Percentiles rank a stretch among this genome's conserved stretches.
These are phyloP conservation scores for Candolleomyces eurysporus DNA, from an alignment of 768 basidiomycete genomes.

Conservation along the genomic window DNA sequence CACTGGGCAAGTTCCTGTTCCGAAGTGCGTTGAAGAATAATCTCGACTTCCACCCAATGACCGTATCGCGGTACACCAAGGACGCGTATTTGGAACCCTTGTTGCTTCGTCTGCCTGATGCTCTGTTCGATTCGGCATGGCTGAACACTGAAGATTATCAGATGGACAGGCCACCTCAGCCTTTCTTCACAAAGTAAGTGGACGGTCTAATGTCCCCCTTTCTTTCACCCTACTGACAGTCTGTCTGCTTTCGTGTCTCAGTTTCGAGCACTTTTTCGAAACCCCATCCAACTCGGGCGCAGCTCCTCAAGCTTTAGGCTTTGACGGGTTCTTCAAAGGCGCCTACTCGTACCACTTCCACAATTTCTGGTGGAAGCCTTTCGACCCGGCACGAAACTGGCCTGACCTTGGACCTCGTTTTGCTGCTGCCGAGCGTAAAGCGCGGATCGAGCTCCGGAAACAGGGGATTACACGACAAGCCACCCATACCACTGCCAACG, in stretches of 20 bases:
- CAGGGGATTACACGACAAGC: slow-evolving; percentile 5
- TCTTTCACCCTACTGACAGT: slow-evolving; percentile 5
- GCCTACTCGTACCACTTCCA: slow-evolving; percentile 97
- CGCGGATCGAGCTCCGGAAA: slow-evolving; percentile 40
- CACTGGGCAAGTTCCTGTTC: slow-evolving; percentile 91
- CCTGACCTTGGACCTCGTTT: slow-evolving; percentile 89
- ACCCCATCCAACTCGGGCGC: slow-evolving; percentile 72
- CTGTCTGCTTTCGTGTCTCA: slow-evolving; percentile 25
- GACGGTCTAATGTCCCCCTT: not conserved
- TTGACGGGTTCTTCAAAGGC: slow-evolving; percentile 95
- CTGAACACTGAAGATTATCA: slow-evolving; percentile 92
- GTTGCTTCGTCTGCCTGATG: slow-evolving; percentile 88
- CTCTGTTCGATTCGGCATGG: slow-evolving; percentile 96
- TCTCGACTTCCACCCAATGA: slow-evolving; percentile 97
- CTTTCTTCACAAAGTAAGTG: slow-evolving; percentile 82
- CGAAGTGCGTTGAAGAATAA: slow-evolving; percentile 91
- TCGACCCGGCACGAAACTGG: slow-evolving; percentile 91
- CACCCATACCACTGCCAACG: slow-evolving; percentile 19
- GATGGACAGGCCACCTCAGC: slow-evolving; percentile 89
- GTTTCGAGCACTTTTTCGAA: slow-evolving; percentile 88
- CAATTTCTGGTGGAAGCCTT: slow-evolving; percentile 95
- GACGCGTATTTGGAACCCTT: slow-evolving; percentile 85
- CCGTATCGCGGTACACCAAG: slow-evolving; percentile 83
- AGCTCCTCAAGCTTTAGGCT: slow-evolving; percentile 83
- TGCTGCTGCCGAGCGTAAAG: slow-evolving; percentile 66